phyloP scores from a whole-genome alignment of 768 basidiomycete species.

The Boletales sp. region DNA sequence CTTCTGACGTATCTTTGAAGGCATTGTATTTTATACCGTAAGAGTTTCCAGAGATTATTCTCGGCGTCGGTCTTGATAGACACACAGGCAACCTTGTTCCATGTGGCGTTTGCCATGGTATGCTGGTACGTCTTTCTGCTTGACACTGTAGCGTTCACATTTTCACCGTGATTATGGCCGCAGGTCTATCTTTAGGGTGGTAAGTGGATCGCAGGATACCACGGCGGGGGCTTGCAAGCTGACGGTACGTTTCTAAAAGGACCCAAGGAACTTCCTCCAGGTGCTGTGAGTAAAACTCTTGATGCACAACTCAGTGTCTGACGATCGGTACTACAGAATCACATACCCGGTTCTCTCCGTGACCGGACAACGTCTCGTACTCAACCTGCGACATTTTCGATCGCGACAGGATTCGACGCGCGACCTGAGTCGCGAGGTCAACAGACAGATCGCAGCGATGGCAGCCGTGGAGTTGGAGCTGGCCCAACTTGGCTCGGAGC shows the following conservation, averaged over 20 bases:
- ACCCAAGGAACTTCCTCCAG: not conserved
- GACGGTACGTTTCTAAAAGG: not conserved
- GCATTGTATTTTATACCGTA: not conserved
- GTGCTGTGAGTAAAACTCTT: not conserved
- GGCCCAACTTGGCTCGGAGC: not conserved
- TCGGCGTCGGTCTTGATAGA: not conserved
- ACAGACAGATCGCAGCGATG: not conserved
- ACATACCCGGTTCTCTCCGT: not conserved
- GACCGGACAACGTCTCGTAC: slow-evolving; percentile 1
- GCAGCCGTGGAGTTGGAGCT: not conserved
- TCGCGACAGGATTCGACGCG: not conserved
- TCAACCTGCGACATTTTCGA: not conserved
- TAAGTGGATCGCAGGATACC: not conserved
- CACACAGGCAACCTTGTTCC: not conserved
- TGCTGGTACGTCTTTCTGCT: not conserved
- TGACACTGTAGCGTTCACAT: not conserved
- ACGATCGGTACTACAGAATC: not conserved
- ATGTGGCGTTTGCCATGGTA: not conserved
- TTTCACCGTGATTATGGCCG: not conserved
- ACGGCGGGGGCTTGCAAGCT: not conserved
- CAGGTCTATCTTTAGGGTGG: not conserved
- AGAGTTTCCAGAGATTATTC: not conserved
- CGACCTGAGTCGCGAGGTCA: not conserved
- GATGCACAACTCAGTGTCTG: not conserved
- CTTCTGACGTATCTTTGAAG: not conserved